phyloP scores from a whole-genome alignment of 179 eudicot species.

The Amaranthus tricolor region DNA sequence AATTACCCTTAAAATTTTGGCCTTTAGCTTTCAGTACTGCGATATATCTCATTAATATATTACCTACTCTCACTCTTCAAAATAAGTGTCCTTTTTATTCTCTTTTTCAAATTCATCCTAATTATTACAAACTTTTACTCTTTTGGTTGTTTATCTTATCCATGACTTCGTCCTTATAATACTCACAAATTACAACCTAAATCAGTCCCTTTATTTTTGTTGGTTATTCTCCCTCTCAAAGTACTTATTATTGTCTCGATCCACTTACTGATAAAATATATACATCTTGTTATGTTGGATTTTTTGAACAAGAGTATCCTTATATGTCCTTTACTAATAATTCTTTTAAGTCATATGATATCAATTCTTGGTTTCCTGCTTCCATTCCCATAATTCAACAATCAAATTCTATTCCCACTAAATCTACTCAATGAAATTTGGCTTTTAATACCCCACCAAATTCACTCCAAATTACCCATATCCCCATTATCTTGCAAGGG shows the following conservation, averaged over 20 bases:
- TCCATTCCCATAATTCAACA: not conserved
- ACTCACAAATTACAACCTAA: not conserved
- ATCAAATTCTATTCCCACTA: not conserved
- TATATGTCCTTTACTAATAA: not conserved
- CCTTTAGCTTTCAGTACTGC: not conserved
- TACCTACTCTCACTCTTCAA: not conserved
- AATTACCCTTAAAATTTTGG: not conserved
- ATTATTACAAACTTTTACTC: too few species aligned
- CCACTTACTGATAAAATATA: not conserved
- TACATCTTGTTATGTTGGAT: not conserved
- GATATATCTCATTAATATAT: too few species aligned
- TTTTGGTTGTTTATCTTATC: not conserved
- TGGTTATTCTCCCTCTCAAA: not conserved
- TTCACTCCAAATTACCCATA: not conserved
- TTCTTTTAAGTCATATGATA: too few species aligned
- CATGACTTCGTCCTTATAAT: not conserved
- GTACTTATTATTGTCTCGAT: not conserved
- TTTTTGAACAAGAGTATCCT: not conserved
- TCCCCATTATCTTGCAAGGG: too few species aligned
- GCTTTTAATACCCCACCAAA: too few species aligned
- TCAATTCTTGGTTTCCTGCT: not conserved
- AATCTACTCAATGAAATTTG: too few species aligned
- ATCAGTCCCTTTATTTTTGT: not conserved
- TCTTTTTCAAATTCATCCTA: not conserved
- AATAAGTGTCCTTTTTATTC: not conserved